These are phyloP conservation scores for Botrytis tulipae DNA, from an alignment of 2,329 filamentous ascomycete genomes.

Conservation along the genomic window DNA sequence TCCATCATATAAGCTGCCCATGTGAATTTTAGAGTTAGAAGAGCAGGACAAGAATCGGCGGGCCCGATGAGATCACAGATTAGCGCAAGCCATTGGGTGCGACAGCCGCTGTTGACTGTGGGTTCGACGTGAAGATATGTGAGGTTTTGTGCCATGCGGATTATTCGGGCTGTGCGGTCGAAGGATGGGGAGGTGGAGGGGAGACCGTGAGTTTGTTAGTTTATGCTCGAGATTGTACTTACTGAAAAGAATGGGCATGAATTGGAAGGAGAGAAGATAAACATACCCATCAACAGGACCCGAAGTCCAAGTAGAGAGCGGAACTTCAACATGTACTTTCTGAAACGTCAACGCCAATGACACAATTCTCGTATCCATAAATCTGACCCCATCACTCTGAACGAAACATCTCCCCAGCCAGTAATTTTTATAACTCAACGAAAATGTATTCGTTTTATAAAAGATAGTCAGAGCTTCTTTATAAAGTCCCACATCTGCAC, in stretches of 20 bases:
- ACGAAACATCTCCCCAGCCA: neutral
- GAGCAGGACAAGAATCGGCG: neutral
- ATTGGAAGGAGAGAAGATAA: neutral
- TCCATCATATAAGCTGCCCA: neutral
- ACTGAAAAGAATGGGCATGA: too few relatives aligned
- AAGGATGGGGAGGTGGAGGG: neutral
- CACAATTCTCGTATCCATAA: conserved; percentile 4
- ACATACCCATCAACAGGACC: neutral
- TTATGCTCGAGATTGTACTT: too few relatives aligned
- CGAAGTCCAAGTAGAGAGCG: neutral
- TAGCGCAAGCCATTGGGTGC: neutral
- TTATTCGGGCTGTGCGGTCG: neutral
- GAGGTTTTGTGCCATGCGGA: conserved; percentile 5
- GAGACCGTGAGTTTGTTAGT: neutral
- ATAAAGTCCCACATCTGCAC: neutral
- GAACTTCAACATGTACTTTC: neutral
- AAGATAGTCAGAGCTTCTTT: conserved; percentile 9
- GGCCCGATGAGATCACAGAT: neutral
- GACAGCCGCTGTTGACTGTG: neutral
- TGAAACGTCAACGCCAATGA: neutral
- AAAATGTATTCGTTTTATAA: conserved; percentile 6
- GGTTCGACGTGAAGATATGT: neutral
- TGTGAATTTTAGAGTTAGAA: neutral
- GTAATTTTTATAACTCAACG: neutral
- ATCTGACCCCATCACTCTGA: neutral